Evolutionary conservation across 106 monocot species (phyloP), one percentile per base, ranked within the genome.

Genomic region (Apostasia ramifera): DNA sequence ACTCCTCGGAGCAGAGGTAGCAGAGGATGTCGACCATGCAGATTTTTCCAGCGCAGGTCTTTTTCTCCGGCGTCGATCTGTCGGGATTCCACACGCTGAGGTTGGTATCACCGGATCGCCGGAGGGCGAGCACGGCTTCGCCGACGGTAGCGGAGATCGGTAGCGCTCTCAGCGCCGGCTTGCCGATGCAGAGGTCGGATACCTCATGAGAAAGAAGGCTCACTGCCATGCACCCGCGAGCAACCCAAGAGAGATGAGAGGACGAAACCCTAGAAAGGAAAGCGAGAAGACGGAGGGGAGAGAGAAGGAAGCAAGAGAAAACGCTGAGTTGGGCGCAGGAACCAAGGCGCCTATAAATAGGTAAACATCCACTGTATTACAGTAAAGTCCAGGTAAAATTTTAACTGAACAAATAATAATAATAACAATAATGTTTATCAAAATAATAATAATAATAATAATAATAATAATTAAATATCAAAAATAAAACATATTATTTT

Each of bases 161-260:
- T 39, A 95, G 74, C 26, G 79, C 70, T 55, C 68, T 80, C 73
- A 92, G 56, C 71, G 84, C 63, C 57, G 91, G 95, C 76, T 95
- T 95, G 50, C 91, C 95, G 80, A 92, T 86, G 86, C 95, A 95
- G 57, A 95, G 89, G 61, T 95, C 95, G 5, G 91, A 88, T 44
- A 94, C 82, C 69, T 82, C 84, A 62, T 75, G 69, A 40, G 71
- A 70, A 55, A 89, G 71, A 15, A 72, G 63, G 61, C 66, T 69
- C 53, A 84, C 76, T 82, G 86, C 89, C 93, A 86, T 89, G 73
- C 92, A 88, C 65, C 48, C 37, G 48, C 65, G 26, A 38, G 48
- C 15, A 47, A 65, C 8, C 50, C 50, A 46, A 44, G 44, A 9
- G 7, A 37, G 59, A 59, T 38, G 38, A 40, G 5, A 9, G 40